Percentiles rank a stretch among this genome's conserved stretches.
phyloP scores from a whole-genome alignment of 2,329 filamentous ascomycete species.

The Ophiosphaerella herpotricha region DNA sequence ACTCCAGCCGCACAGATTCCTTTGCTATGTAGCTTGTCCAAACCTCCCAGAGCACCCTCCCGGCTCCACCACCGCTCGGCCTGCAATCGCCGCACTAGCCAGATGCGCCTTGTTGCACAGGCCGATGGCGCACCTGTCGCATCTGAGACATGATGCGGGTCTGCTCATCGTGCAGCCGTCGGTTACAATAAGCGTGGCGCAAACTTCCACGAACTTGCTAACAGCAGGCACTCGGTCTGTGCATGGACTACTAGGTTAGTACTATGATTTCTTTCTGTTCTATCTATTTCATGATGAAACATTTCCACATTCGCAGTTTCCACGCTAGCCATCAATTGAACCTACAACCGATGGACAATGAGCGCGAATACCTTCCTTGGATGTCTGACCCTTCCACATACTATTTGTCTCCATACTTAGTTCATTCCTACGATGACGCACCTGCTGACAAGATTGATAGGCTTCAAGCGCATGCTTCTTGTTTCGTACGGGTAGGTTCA shows the following conservation, averaged over 20 bases:
- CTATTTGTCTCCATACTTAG: constrained; percentile 8
- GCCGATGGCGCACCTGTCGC: not conserved
- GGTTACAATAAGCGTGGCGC: not conserved
- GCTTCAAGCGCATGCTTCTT: not conserved
- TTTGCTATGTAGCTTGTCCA: not conserved
- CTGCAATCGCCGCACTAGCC: too few relatives aligned
- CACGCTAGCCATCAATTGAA: constrained; percentile 74
- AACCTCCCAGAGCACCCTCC: not conserved
- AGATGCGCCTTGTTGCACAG: too few relatives aligned
- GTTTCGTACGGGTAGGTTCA: too few relatives aligned
- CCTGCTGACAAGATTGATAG: constrained; percentile 25
- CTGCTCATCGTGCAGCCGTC: not conserved
- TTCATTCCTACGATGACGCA: constrained; percentile 3
- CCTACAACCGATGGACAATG: constrained; percentile 68
- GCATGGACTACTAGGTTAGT: constrained; percentile 37
- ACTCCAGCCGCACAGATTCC: constrained; percentile 9
- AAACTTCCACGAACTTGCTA: not conserved
- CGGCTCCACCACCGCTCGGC: too few relatives aligned
- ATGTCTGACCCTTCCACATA: constrained; percentile 64
- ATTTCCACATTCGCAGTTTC: constrained; percentile 86
- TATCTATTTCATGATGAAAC: constrained; percentile 67
- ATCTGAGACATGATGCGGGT: not conserved
- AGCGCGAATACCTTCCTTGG: constrained; percentile 72
- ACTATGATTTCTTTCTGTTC: constrained; percentile 17
- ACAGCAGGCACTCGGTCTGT: not conserved